phyloP scores from a whole-genome alignment of 306 rosid genomes.

The Spatholobus suberectus region DNA sequence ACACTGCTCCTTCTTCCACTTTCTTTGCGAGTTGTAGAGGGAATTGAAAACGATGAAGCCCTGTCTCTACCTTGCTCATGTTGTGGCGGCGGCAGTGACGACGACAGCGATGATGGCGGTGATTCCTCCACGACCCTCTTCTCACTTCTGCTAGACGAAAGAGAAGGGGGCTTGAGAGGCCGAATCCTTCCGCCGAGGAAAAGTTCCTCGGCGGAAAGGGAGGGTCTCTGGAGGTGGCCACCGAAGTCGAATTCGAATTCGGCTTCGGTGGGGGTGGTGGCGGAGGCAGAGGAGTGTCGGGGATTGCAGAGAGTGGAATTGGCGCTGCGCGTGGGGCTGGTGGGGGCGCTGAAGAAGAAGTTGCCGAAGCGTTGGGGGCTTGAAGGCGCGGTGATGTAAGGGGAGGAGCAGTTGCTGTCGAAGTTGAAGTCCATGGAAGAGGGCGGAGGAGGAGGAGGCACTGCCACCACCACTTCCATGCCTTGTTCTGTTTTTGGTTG shows the following conservation, averaged over 20 bases:
- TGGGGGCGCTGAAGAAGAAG: constrained; percentile 70
- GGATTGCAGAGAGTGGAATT: constrained; percentile 38
- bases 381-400: constrained; percentile 79
- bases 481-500: not conserved
- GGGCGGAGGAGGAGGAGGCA: constrained; percentile 40
- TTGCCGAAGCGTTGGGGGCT: constrained; percentile 69
- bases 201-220: constrained; percentile 77
- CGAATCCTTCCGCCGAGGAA: constrained; percentile 76
- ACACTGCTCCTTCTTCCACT: no score
- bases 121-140: not conserved
- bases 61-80: constrained; percentile 47
- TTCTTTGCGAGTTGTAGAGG: constrained; percentile 39
- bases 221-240: constrained; percentile 52
- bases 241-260: constrained; percentile 76
- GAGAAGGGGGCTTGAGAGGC: constrained; percentile 50
- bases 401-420: constrained; percentile 74
- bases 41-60: constrained; percentile 27
- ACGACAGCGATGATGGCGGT: not conserved
- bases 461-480: constrained; percentile 47
- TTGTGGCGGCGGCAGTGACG: not conserved
- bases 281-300: constrained; percentile 20
- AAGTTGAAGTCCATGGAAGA: constrained; percentile 63
- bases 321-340: constrained; percentile 57
- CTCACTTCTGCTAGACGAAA: no score
- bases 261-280: constrained; percentile 2